Evolutionary conservation across 441 rosid species (phyloP), one percentile per base, ranked within the genome.

Genomic region (Omphalea diandra): DNA sequence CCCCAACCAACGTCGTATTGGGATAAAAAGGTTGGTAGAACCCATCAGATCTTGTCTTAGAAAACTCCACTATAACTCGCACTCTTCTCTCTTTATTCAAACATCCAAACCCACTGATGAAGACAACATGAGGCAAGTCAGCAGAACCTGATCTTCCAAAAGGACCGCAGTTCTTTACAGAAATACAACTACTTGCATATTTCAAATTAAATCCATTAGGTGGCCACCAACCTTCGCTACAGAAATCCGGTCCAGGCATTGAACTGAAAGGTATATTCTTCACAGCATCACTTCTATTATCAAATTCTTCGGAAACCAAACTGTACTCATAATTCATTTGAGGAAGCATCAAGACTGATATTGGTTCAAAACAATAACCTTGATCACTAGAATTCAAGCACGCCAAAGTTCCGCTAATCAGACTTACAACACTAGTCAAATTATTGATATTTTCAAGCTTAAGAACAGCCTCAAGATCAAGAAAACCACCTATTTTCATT

Each of bases 341-440:
- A 26, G 85, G 82, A 63, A 85, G 58, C 70, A 85, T 75, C 67
- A 85, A 54, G 12, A 85, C 8, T 0, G 83, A 81, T 50, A 75
- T 31, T 2, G 81, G 65, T 8, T 73, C 78, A 33, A 81, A 85
- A 53, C 62, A 61, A 27, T 57, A 31, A 22, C 36, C 26, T 35
- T 61, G 73, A 50, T 56, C 40, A 7, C 44, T 5, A 40, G 68
- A 68, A 77, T 74, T 72, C 63, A 75, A 41, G 44, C 80, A 78
- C 73, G 65, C 69, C 4, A 85, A 72, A 41, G 75, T 77, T 67
- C 89, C 89, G 17, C 72, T 72, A 31, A 77, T 58, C 76, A 85
- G 56, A 68, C 68, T 69, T 20, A 77, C 73, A 36, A 85, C 46
- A 41, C 40, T 74, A 35, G 58, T 68, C 0, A 65, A 67, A 55